These are phyloP conservation scores for Narthecium ossifragum DNA, from an alignment of 106 monocot genomes.

Conservation along the genomic window DNA sequence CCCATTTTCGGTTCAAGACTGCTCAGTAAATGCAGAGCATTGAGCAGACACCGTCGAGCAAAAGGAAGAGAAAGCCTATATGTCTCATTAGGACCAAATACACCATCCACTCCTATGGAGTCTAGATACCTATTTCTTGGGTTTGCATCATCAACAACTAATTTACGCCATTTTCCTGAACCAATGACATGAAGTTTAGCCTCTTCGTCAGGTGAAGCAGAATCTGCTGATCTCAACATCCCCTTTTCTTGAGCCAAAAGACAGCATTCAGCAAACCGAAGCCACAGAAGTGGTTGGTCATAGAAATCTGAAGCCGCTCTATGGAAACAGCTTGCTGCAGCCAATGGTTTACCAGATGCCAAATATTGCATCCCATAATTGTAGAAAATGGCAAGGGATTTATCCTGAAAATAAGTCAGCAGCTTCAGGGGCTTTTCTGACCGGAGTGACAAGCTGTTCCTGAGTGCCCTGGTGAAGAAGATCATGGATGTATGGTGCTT, in stretches of 20 bases:
- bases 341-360: constrained; percentile 51
- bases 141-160: constrained; percentile 37
- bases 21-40: constrained; percentile 57
- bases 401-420: constrained; percentile 63
- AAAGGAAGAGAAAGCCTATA: constrained; percentile 58
- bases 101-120: constrained; percentile 17
- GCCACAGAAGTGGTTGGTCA: constrained; percentile 66
- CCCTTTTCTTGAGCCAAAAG: constrained; percentile 65
- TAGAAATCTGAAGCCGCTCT: constrained; percentile 45
- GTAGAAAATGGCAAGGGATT: constrained; percentile 55
- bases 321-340: constrained; percentile 64
- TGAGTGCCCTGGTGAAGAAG: constrained; percentile 61
- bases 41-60: constrained; percentile 62
- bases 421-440: constrained; percentile 60
- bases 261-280: constrained; percentile 82
- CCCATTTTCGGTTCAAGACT: constrained; percentile 22
- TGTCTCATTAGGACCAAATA: background rate
- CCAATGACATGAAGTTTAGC: constrained; percentile 53
- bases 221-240: constrained; percentile 15
- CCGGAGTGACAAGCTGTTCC: constrained; percentile 20
- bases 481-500: constrained; percentile 37
- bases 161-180: constrained; percentile 61
- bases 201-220: constrained; percentile 16
- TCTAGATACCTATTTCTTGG: constrained; percentile 16
- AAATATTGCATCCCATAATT: constrained; percentile 77